Percentiles rank a stretch among this genome's conserved stretches.
Conservation (phyloP, 2,329 filamentous ascomycete species). For the Aspergillus fischeri region DNA sequence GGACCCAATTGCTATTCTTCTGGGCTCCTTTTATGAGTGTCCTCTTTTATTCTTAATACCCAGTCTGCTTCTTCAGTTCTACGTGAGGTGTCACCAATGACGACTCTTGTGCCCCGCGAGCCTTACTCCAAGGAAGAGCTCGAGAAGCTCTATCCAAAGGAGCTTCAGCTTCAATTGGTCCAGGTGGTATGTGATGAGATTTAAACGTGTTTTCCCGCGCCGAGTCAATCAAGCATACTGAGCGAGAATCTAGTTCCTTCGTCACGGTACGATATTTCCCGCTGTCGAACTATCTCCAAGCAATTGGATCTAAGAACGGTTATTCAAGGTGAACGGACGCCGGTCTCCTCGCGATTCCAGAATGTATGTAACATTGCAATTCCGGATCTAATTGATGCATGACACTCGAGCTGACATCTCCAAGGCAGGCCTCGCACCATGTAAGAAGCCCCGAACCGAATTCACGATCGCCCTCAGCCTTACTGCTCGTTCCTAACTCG, state of each 20-base stretch:
- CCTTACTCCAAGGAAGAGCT: constrained; percentile 82
- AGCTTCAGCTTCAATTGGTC: constrained; percentile 79
- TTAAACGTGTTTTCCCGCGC: background rate
- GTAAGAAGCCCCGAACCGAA: constrained; percentile 27
- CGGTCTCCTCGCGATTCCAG: constrained; percentile 81
- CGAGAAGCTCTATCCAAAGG: constrained; percentile 70
- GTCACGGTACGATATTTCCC: constrained; percentile 58
- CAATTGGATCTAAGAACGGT: constrained; percentile 2
- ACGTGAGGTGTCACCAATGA: constrained; percentile 54
- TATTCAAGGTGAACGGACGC: constrained; percentile 64
- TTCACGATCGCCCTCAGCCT: background rate
- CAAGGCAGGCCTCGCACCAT: constrained; percentile 48
- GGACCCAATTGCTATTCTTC: background rate
- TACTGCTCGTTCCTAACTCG: background rate
- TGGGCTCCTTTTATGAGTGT: background rate
- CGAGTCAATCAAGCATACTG: constrained; percentile 5
- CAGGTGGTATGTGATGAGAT: constrained; percentile 60
- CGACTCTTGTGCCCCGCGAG: constrained; percentile 67
- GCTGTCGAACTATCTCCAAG: background rate
- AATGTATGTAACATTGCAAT: constrained; percentile 49
- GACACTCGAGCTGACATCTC: constrained; percentile 16
- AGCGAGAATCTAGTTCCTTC: constrained; percentile 52
- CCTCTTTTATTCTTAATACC: background rate
- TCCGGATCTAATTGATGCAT: background rate
- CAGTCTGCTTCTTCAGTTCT: background rate